These are phyloP conservation scores for Xenosphaeropsis pyriputrescens DNA, from an alignment of 2,329 filamentous ascomycete species.

Conservation along the genomic window DNA sequence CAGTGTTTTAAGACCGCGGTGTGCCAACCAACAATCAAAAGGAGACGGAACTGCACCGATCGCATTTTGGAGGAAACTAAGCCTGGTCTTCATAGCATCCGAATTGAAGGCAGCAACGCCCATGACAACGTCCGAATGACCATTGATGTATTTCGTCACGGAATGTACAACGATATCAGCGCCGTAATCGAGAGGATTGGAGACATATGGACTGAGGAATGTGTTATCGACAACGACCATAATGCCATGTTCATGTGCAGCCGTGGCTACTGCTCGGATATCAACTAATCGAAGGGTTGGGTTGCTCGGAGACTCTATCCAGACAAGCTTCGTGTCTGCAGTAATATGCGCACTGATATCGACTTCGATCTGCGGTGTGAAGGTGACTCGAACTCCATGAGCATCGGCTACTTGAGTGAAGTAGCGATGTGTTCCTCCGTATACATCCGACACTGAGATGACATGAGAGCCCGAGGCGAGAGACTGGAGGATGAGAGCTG, in stretches of 20 bases:
- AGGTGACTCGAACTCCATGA: constrained; percentile 88
- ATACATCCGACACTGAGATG: constrained; percentile 92
- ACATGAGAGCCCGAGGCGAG: constrained; percentile 85
- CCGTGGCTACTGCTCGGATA: constrained; percentile 69
- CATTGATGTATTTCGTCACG: constrained; percentile 99
- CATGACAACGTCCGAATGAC: constrained; percentile 95
- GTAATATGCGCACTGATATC: constrained; percentile 77
- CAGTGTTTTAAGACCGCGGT: constrained; percentile 91
- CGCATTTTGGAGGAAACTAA: constrained; percentile 91
- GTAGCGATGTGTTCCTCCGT: constrained; percentile 95
- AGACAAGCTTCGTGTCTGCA: constrained; percentile 81
- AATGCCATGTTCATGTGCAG: constrained; percentile 78
- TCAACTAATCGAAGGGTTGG: constrained; percentile 88
- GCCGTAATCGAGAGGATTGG: constrained; percentile 89
- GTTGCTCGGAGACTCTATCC: constrained; percentile 95
- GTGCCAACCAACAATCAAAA: constrained; percentile 96
- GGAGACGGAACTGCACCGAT: constrained; percentile 89
- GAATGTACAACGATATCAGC: constrained; percentile 95
- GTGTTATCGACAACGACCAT: constrained; percentile 99
- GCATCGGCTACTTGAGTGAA: constrained; percentile 96
- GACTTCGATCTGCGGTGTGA: constrained; percentile 82
- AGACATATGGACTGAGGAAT: constrained; percentile 89
- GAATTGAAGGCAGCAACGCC: constrained; percentile 92
- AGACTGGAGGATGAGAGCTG: constrained; percentile 84
- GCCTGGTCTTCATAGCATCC: constrained; percentile 57